phyloP scores from a whole-genome alignment of 306 rosid genomes.

The Castanea crenata region DNA sequence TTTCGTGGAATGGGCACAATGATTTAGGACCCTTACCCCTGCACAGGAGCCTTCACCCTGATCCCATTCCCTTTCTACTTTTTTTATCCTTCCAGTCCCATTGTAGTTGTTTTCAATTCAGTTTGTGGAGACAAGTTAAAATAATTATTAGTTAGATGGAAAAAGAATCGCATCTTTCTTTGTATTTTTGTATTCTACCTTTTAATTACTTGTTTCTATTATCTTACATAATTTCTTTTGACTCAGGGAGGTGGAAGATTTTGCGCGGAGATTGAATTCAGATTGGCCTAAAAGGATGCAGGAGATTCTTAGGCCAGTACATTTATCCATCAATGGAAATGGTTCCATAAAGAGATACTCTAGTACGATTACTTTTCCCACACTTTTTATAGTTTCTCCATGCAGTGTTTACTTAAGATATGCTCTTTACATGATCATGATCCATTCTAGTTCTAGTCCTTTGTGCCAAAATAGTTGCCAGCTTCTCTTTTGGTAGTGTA shows the following conservation, averaged over 20 bases:
- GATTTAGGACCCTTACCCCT: neutral
- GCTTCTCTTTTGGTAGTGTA: neutral
- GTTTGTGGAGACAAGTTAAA: neutral
- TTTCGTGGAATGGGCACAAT: neutral
- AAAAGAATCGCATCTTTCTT: neutral
- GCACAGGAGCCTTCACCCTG: no score
- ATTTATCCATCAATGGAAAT: conserved; percentile 50
- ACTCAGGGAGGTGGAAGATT: conserved; percentile 93
- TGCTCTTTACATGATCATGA: conserved; percentile 15
- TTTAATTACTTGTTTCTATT: neutral
- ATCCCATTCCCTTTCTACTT: no score
- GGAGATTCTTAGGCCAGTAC: conserved; percentile 61
- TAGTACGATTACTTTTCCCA: conserved; percentile 42
- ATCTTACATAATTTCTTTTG: conserved; percentile 21
- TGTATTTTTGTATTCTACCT: neutral
- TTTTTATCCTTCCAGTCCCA: neutral
- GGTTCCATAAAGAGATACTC: conserved; percentile 49
- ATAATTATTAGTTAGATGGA: neutral
- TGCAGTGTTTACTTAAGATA: neutral
- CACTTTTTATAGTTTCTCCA: conserved; percentile 11
- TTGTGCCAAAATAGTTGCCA: neutral
- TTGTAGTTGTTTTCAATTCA: neutral
- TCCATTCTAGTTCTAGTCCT: neutral
- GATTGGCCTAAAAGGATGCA: conserved; percentile 96
- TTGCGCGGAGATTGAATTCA: conserved; percentile 86